Conservation (phyloP, 208 protist genomes). For the Leishmania gerbilli region DNA sequence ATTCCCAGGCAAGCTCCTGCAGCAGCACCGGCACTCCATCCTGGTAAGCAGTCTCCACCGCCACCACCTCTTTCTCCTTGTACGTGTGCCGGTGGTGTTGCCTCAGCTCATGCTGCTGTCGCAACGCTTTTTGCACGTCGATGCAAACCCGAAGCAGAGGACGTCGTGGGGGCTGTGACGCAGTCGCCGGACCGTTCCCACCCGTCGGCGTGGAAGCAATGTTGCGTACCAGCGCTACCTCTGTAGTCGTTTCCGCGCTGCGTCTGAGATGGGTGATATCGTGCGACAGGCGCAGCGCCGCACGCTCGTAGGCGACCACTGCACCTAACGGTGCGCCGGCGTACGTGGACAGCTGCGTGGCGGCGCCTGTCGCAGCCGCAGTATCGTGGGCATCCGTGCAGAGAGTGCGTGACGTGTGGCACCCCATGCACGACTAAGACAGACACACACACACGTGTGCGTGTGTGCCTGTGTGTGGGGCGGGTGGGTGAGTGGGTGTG, state of each 20-base stretch:
- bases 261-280: not conserved
- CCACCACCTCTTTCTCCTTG: not conserved
- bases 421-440: conserved; percentile 19
- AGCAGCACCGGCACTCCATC: conserved; percentile 52
- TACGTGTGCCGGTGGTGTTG: not conserved
- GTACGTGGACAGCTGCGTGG: conserved; percentile 27
- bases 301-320: conserved; percentile 50
- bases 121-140: not conserved
- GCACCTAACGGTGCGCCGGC: conserved; percentile 38
- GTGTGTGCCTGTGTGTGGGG: not conserved
- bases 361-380: conserved; percentile 4
- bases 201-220: not conserved
- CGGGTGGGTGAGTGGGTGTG: not conserved
- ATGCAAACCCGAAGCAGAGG: not conserved
- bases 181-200: not conserved
- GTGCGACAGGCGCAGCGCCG: conserved; percentile 26
- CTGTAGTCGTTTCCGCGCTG: not conserved
- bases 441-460: not conserved
- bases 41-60: conserved; percentile 14
- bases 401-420: not conserved
- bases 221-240: not conserved
- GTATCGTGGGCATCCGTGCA: conserved; percentile 15
- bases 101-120: not conserved
- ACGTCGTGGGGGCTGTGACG: not conserved
- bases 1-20: conserved; percentile 51